Percentiles rank a stretch among this genome's conserved stretches.
These are phyloP conservation scores for Betula pendula DNA, from an alignment of 306 rosid species.

Conservation along the genomic window DNA sequence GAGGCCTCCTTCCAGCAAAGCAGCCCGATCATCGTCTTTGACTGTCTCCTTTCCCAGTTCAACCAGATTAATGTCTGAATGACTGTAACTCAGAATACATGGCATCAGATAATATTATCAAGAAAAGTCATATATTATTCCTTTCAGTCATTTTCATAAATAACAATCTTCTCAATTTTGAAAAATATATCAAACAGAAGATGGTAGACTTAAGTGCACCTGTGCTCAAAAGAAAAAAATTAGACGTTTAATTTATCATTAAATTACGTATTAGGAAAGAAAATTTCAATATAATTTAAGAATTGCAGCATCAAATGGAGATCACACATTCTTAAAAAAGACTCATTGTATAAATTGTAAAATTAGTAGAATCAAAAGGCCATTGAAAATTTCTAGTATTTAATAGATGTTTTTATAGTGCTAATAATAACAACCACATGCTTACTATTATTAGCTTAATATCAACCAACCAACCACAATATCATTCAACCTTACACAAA, in stretches of 20 bases:
- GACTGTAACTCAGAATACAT: conserved; percentile 55
- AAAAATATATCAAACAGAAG: conserved; percentile 14
- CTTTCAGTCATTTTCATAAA: conserved; percentile 11
- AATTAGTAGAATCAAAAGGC: not conserved
- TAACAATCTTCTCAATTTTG: conserved; percentile 9
- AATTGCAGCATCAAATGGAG: not conserved
- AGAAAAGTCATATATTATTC: not conserved
- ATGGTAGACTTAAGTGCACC: not conserved
- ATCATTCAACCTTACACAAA: not conserved
- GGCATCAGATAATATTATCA: conserved; percentile 22
- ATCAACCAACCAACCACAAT: not conserved
- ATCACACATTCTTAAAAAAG: not conserved
- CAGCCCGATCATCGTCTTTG: conserved; percentile 84
- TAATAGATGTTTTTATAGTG: not conserved
- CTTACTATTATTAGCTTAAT: not conserved
- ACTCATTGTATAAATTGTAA: not conserved
- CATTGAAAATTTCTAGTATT: not conserved
- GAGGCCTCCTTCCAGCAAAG: conserved; percentile 89
- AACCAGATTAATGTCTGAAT: conserved; percentile 80
- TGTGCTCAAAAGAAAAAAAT: conserved; percentile 20
- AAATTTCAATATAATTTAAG: not conserved
- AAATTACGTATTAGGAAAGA: not conserved
- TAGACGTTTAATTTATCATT: not conserved
- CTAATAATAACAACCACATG: not conserved
- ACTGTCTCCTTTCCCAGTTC: conserved; percentile 74